Base-by-base conservation (phyloP, 2,329 filamentous ascomycete species). In the Stagonosporopsis tanaceti region DNA sequence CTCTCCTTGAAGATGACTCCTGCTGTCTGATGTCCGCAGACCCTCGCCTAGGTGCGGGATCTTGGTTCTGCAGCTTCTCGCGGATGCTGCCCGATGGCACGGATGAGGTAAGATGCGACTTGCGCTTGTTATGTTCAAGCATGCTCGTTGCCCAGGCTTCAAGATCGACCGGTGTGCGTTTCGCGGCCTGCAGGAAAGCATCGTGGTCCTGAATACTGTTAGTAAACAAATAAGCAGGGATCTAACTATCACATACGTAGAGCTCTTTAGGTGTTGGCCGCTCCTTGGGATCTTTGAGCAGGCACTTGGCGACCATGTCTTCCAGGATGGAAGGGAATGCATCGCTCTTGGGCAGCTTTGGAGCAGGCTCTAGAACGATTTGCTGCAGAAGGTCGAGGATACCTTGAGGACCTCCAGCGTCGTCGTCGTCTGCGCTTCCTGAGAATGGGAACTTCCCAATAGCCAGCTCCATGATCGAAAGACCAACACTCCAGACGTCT, bases 381-480 rank as follows among this genome's bases (percentile, higher is more conserved):
- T 97, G 93, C 78, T 99, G 95, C 45, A 99, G 82, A 57, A 99
- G 85, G 78, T 99, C 95, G 53, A 99, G 83, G 68, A 99, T 99
- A 64, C 95, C 95, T 73, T 96, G 93, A 1, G 95, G 95, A 1
- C 87, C 87, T 28, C 84, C 85, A 48, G 85, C 83, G 47, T 88
- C 87, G 57, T 87, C 83, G 57, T 85, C 85, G 2, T 90, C 92
- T 48, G 89, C 89, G 63, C 94, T 90, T 55, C 96, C 92, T 68
- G 87, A 92, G 75, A 99, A 99, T 0, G 95, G 95, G 72, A 99
- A 99, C 72, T 96, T 93, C 64, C 95, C 95, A 72, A 99, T 97
- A 32, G 95, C 95, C 66, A 99, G 81, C 78, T 99, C 95, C 93
- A 99, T 98, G 61, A 99, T 88, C 0, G 89, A 90, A 65, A 99